Evolutionary conservation across 148 eudicot species (phyloP).

Genomic region (Rhododendron vialii): DNA sequence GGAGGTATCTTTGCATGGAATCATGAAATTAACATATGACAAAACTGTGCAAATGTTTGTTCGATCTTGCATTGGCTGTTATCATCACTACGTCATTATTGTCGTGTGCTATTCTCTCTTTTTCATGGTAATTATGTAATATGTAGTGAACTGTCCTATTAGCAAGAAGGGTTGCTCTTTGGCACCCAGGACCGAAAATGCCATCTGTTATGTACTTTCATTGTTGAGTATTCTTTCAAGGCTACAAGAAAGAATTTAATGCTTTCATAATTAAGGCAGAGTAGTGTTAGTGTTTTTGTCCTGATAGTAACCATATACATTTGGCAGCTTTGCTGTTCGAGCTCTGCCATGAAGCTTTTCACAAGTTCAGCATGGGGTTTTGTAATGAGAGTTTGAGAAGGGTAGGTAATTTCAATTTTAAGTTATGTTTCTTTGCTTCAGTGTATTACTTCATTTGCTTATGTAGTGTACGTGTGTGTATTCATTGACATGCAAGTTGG

Average conservation of each 20-base stretch:
- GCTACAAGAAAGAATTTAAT: too few species aligned
- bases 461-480: background rate
- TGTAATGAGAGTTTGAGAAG: conserved; percentile 28
- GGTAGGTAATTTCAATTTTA: conserved; percentile 30
- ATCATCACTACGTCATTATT: background rate
- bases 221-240: too few species aligned
- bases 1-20: background rate
- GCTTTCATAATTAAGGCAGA: too few species aligned
- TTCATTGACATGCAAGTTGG: conserved; percentile 35
- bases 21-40: too few species aligned
- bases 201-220: too few species aligned
- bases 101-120: background rate
- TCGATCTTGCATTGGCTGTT: too few species aligned
- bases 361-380: conserved; percentile 56
- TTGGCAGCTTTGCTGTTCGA: conserved; percentile 33
- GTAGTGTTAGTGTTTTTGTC: background rate
- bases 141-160: background rate
- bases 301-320: conserved; percentile 13
- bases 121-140: background rate
- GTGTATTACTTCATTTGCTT: background rate
- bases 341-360: conserved; percentile 42
- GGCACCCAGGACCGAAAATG: background rate
- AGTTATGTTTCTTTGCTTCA: background rate
- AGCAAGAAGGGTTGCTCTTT: background rate
- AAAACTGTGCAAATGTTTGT: background rate